These are phyloP conservation scores for Trichoderma sp. DNA, from an alignment of 2,329 filamentous ascomycete genomes.

Conservation along the genomic window DNA sequence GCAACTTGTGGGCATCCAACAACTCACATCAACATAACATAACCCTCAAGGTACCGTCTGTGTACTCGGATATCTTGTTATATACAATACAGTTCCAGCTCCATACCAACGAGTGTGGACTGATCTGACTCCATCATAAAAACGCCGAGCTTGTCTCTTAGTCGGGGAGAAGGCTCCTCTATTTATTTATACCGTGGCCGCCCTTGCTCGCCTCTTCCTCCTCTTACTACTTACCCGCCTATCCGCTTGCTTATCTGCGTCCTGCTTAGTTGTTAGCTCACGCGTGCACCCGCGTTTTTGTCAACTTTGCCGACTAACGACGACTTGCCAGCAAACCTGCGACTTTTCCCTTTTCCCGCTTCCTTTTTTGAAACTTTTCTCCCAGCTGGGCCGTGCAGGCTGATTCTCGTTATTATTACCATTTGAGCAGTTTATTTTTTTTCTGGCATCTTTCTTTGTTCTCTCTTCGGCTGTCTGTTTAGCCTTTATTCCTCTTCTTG, in stretches of 20 bases:
- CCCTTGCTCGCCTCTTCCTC: neutral
- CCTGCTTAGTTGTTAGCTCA: neutral
- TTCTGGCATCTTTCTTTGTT: neutral
- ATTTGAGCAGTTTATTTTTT: neutral
- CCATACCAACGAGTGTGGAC: neutral
- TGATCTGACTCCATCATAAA: neutral
- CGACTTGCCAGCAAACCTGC: neutral
- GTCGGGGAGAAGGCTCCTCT: neutral
- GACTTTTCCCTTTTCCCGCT: neutral
- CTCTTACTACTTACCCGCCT: neutral
- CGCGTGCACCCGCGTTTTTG: constrained; percentile 18
- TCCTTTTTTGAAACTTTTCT: neutral
- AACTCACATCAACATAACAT: neutral
- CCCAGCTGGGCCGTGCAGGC: neutral
- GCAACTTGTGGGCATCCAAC: neutral
- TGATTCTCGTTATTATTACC: neutral
- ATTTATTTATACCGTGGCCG: constrained; percentile 6
- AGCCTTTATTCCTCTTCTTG: neutral
- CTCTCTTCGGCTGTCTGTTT: neutral
- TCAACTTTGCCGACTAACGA: neutral
- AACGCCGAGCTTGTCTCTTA: neutral
- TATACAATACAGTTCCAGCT: neutral
- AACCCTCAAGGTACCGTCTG: neutral
- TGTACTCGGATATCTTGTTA: neutral
- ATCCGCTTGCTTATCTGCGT: constrained; percentile 4